Percentiles rank a stretch among this genome's conserved stretches.
These are phyloP conservation scores for Calvatia gigantea DNA, from an alignment of 768 basidiomycete genomes.

Conservation along the genomic window DNA sequence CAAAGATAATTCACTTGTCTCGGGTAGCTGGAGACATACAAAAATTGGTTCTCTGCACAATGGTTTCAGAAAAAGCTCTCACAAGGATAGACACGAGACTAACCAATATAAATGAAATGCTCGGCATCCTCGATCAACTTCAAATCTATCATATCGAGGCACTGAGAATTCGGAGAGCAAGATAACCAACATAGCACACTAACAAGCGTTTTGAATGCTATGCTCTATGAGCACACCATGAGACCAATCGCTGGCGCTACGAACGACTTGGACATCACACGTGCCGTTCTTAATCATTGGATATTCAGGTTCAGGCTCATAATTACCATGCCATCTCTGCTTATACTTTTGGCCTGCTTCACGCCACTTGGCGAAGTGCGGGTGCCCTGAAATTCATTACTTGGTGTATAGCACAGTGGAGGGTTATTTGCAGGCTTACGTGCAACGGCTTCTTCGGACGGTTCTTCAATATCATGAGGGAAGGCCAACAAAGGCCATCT, in stretches of 20 bases:
- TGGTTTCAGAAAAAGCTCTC: slow-evolving; percentile 14
- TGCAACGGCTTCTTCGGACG: slow-evolving; percentile 65
- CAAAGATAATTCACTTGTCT: background rate
- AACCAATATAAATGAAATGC: slow-evolving; percentile 92
- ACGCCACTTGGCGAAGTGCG: slow-evolving; percentile 62
- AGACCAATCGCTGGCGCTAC: slow-evolving; percentile 92
- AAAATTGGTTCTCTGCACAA: slow-evolving; percentile 74
- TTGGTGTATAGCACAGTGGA: background rate
- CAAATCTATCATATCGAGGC: slow-evolving; percentile 43
- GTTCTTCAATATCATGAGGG: slow-evolving; percentile 61
- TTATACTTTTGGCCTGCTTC: slow-evolving; percentile 54
- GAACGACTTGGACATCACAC: slow-evolving; percentile 75
- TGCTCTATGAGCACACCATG: slow-evolving; percentile 88
- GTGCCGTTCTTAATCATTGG: slow-evolving; percentile 40
- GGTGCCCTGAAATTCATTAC: slow-evolving; percentile 43
- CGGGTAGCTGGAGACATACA: slow-evolving; percentile 43
- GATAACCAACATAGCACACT: slow-evolving; percentile 25
- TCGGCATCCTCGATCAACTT: slow-evolving; percentile 79
- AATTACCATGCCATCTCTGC: slow-evolving; percentile 58
- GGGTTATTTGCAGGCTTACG: slow-evolving; percentile 30
- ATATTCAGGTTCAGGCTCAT: slow-evolving; percentile 39
- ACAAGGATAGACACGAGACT: slow-evolving; percentile 19
- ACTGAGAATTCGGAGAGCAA: background rate
- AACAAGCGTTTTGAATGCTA: slow-evolving; percentile 93
- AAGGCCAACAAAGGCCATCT: slow-evolving; percentile 65